Percentiles rank a stretch among this genome's conserved stretches.
phyloP scores from a whole-genome alignment of 306 rosid genomes.

The Cicer judaicum region DNA sequence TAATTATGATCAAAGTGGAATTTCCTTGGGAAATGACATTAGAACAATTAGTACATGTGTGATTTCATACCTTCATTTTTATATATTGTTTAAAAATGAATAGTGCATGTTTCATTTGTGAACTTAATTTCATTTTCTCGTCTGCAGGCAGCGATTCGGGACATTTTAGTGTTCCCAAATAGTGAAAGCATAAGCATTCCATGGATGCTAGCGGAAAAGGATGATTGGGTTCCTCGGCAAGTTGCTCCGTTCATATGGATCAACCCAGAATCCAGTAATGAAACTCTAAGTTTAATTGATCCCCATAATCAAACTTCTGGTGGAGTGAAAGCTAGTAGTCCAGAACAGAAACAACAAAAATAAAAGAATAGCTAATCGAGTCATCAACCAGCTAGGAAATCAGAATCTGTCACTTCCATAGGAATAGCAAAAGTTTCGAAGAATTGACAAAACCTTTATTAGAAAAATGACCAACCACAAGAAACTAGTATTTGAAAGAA shows the following conservation, averaged over 20 bases:
- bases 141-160: slow-evolving; percentile 71
- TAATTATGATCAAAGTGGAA: background rate
- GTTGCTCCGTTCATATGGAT: slow-evolving; percentile 85
- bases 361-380: slow-evolving; percentile 39
- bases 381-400: slow-evolving; percentile 51
- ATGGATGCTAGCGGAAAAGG: slow-evolving; percentile 91
- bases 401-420: slow-evolving; percentile 45
- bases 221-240: slow-evolving; percentile 80
- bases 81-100: background rate
- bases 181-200: slow-evolving; percentile 68
- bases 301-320: slow-evolving; percentile 41
- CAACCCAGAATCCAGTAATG: slow-evolving; percentile 61
- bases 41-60: background rate
- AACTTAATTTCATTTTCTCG: slow-evolving; percentile 46
- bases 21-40: slow-evolving; percentile 5
- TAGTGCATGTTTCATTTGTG: slow-evolving; percentile 2
- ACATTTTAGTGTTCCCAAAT: slow-evolving; percentile 83
- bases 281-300: slow-evolving; percentile 44
- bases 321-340: slow-evolving; percentile 49
- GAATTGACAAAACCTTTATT: slow-evolving; percentile 62
- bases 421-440: slow-evolving; percentile 43
- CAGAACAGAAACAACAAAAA: slow-evolving; percentile 46
- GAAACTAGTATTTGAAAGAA: slow-evolving; percentile 46
- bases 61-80: slow-evolving; percentile 15
- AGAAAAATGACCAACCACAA: slow-evolving; percentile 47